phyloP scores from a whole-genome alignment of 1,284 basidiomycete genomes.

The Kalmanozyma brasiliensis region DNA sequence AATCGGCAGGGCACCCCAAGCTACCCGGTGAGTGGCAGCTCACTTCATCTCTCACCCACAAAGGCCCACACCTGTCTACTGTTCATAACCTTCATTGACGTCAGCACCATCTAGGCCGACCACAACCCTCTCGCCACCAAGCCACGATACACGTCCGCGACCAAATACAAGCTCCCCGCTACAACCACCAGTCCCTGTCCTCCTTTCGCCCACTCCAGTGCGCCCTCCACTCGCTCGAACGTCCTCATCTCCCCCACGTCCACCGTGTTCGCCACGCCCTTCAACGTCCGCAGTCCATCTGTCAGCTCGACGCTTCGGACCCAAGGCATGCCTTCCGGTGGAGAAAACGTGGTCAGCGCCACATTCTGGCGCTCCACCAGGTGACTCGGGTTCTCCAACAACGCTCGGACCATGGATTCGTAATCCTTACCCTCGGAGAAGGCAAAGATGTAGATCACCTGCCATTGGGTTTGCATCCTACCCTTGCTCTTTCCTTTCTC shows the following conservation, averaged over 20 bases:
- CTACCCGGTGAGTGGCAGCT: too few relatives aligned
- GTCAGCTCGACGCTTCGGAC: slow-evolving; percentile 37
- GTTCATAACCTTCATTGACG: too few relatives aligned
- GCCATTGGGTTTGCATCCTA: slow-evolving; percentile 3
- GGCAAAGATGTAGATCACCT: slow-evolving; percentile 58
- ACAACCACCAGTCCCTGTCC: slow-evolving; percentile 45
- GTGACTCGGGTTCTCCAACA: slow-evolving; percentile 19
- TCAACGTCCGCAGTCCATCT: slow-evolving; percentile 13
- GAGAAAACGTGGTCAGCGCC: slow-evolving; percentile 56
- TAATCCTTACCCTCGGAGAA: slow-evolving; percentile 63
- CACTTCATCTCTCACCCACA: too few relatives aligned
- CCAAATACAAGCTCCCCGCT: slow-evolving; percentile 64
- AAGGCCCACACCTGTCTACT: too few relatives aligned
- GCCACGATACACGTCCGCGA: slow-evolving; percentile 57
- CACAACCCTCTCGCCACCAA: slow-evolving; percentile 12
- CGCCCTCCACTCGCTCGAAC: slow-evolving; percentile 22
- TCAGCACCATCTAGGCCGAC: too few relatives aligned
- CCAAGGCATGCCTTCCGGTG: slow-evolving; percentile 67
- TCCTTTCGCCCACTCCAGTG: slow-evolving; percentile 35
- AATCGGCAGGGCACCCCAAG: too few relatives aligned
- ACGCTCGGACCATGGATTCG: slow-evolving; percentile 44
- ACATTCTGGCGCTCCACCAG: slow-evolving; percentile 49
- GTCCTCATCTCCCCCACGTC: slow-evolving; percentile 25
- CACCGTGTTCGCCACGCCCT: slow-evolving; percentile 5
- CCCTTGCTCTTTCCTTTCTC: slow-evolving; percentile 8